Evolutionary conservation across 306 rosid genomes (phyloP).

Genomic region (Begonia fuchsioides): DNA sequence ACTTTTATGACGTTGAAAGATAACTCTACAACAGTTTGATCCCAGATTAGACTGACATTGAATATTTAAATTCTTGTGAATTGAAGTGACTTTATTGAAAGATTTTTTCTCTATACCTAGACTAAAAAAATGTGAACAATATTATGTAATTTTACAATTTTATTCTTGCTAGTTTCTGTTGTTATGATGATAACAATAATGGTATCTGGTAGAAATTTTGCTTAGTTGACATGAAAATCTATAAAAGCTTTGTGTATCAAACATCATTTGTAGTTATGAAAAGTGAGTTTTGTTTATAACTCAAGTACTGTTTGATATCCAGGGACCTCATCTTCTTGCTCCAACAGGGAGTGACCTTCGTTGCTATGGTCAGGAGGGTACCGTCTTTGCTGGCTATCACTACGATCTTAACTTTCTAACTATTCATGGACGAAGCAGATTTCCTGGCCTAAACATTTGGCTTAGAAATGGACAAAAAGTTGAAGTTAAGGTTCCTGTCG

Average conservation of each 20-base stretch:
- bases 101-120: too few relatives aligned
- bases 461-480: conserved; percentile 79
- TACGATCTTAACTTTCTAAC: conserved; percentile 85
- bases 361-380: conserved; percentile 56
- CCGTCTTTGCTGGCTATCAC: conserved; percentile 82
- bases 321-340: conserved; percentile 97
- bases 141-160: too few relatives aligned
- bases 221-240: too few relatives aligned
- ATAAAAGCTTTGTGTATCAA: too few relatives aligned
- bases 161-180: too few relatives aligned
- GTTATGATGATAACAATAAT: too few relatives aligned
- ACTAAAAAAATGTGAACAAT: too few relatives aligned
- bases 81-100: too few relatives aligned
- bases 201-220: too few relatives aligned
- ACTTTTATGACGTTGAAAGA: neutral
- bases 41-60: neutral
- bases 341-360: conserved; percentile 93
- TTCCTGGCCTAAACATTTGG: conserved; percentile 93
- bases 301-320: conserved; percentile 8
- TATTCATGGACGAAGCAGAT: conserved; percentile 91
- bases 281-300: too few relatives aligned
- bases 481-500: conserved; percentile 78
- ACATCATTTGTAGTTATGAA: too few relatives aligned
- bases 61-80: too few relatives aligned
- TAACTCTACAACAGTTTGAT: neutral